Base-by-base conservation (phyloP, 495 filamentous ascomycete genomes). In the Aspergillus affinis region DNA sequence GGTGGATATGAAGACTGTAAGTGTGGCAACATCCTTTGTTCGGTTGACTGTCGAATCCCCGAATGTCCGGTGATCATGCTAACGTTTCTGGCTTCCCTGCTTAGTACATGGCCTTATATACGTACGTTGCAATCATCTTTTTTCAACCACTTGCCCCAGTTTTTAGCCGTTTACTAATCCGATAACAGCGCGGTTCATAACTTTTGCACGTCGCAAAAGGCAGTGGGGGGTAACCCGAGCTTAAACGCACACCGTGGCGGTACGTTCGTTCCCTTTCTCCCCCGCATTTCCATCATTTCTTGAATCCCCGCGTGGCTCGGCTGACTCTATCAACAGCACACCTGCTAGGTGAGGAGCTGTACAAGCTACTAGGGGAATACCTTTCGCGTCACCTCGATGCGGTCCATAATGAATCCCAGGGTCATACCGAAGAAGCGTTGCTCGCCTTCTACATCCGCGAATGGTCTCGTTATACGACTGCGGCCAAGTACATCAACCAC, bases 171-270 rank as follows among this genome's bases (percentile, higher is more conserved):
- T 70, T 44, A 72, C 69, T 68, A 21, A 61, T 45, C n/a, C 18
- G 18, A 56, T 32, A 50, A 32, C 63, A 94, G 90, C 26, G 92
- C 93, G 56, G 93, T 99, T 27, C 95, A 99, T 73, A 96, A 99
- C 78, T 99, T 99, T 71, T 99, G 94, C 75, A 98, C 95, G 56
- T 96, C 95, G 29, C 95, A 97, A 70, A 98, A 97, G 73, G 92
- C 91, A 2, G 87, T 92, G 50, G 72, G 67, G 63, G 62, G 73
- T 77, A 68, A 81, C 73, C 69, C 81, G 68, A 53, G 82, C 72
- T 18, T 81, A 70, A 72, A 78, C 57, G 81, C 86, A 52, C 90
- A 94, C 74, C 83, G 93, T 57, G 93, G 93, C 74, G 92, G 92
- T 91, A 76, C 52, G 81, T 79, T 18, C 18, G 36, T 36, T 60